Conservation (phyloP, 2,329 filamentous ascomycete genomes). For the Aspergillus sp. region DNA sequence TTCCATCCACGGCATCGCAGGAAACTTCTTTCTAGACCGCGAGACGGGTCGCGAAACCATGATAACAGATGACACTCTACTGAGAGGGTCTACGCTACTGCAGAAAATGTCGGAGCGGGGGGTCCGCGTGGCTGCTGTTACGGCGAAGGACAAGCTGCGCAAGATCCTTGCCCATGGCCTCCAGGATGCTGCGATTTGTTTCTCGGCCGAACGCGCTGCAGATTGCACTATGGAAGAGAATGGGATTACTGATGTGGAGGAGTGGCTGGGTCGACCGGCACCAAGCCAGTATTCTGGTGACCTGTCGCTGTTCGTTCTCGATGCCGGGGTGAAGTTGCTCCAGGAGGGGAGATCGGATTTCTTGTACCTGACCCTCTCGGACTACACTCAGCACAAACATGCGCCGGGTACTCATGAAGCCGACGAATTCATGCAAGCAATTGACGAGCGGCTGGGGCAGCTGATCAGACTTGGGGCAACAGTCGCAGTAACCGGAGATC, state of each 20-base stretch:
- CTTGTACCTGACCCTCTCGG: background rate
- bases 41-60: background rate
- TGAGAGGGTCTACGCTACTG: background rate
- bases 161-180: background rate
- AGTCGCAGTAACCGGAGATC: background rate
- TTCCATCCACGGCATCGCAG: background rate
- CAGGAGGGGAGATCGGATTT: slow-evolving; percentile 1
- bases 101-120: background rate
- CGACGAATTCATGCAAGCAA: background rate
- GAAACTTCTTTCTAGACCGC: slow-evolving; percentile 2
- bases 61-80: background rate
- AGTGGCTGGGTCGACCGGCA: background rate
- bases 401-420: background rate
- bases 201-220: background rate
- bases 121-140: background rate
- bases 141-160: slow-evolving; percentile 2
- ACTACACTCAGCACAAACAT: slow-evolving; percentile 1
- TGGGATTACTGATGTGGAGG: background rate
- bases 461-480: background rate
- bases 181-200: background rate
- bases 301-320: background rate
- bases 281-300: slow-evolving; percentile 3
- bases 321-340: background rate
- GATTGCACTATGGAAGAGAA: background rate
- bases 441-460: background rate